phyloP scores from a whole-genome alignment of 352 stramenopile species.

The Phytophthora pisi region DNA sequence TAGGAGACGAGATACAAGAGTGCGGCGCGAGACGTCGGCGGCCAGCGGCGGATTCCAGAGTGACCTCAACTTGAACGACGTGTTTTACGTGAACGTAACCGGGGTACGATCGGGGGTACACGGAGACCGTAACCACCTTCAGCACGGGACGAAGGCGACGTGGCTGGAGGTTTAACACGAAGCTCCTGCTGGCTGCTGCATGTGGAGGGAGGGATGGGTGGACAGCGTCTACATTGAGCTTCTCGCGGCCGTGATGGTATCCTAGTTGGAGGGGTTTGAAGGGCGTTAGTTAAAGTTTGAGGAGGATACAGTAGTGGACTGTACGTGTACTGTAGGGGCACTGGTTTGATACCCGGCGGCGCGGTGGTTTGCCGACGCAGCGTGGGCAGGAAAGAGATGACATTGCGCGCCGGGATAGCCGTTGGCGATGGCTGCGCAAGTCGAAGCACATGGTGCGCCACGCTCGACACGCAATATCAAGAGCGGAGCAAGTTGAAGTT shows the following conservation, averaged over 20 bases:
- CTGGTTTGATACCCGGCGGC: not conserved
- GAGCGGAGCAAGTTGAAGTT: constrained; percentile 9
- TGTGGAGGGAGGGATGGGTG: not conserved
- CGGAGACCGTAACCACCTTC: not conserved
- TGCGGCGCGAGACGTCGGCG: not conserved
- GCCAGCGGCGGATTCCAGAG: constrained; percentile 5
- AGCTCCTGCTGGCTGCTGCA: not conserved
- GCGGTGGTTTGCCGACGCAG: not conserved
- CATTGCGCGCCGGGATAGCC: not conserved
- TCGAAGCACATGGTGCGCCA: constrained; percentile 16
- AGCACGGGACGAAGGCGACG: not conserved
- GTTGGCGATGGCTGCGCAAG: constrained; percentile 9
- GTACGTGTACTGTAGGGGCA: not conserved
- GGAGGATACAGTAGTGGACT: too few species aligned
- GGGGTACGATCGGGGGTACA: not conserved
- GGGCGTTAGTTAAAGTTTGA: not conserved
- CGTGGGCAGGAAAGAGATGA: constrained; percentile 6
- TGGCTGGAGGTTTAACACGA: not conserved
- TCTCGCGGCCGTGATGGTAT: not conserved
- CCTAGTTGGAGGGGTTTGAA: not conserved
- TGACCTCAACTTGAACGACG: constrained; percentile 37
- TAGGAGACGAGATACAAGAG: not conserved
- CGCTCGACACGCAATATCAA: constrained; percentile 14
- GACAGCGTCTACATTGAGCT: not conserved
- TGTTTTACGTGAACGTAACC: constrained; percentile 19